Percentiles rank a stretch among this genome's conserved stretches.
These are phyloP conservation scores for Coniochaeta pulveracea DNA, from an alignment of 2,329 filamentous ascomycete species.

Conservation along the genomic window DNA sequence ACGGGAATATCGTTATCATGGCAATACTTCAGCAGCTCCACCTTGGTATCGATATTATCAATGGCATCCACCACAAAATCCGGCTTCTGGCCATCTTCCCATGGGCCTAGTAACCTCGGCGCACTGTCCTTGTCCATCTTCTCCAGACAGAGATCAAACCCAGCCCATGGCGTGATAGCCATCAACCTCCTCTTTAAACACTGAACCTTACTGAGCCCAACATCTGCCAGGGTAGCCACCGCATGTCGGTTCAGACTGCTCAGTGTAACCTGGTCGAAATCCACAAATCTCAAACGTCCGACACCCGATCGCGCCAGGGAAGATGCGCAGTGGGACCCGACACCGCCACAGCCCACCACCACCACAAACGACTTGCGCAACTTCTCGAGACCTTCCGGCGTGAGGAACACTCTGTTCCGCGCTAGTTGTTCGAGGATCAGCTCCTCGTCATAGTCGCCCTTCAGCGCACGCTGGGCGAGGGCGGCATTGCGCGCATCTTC, in stretches of 20 bases:
- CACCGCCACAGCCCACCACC: conserved; percentile 86
- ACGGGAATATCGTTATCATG: conserved; percentile 66
- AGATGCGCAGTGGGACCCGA: conserved; percentile 83
- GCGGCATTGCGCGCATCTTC: conserved; percentile 50
- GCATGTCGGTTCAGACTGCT: conserved; percentile 94
- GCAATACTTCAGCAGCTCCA: conserved; percentile 81
- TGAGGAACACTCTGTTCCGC: conserved; percentile 84
- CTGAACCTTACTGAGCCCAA: conserved; percentile 84
- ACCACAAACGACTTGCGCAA: conserved; percentile 76
- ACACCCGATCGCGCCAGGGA: conserved; percentile 84
- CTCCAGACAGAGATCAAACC: conserved; percentile 77
- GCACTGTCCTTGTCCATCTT: conserved; percentile 66
- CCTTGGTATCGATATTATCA: conserved; percentile 96
- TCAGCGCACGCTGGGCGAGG: conserved; percentile 47
- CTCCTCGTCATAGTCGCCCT: conserved; percentile 59
- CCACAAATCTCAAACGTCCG: conserved; percentile 75
- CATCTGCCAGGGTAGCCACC: conserved; percentile 85
- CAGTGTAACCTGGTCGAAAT: conserved; percentile 95
- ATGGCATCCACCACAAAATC: conserved; percentile 95
- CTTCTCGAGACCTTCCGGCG: conserved; percentile 65
- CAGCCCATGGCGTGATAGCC: conserved; percentile 83
- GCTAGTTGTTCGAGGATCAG: conserved; percentile 91
- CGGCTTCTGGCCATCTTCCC: conserved; percentile 53
- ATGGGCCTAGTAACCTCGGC: conserved; percentile 52
- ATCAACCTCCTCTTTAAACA: conserved; percentile 71